phyloP scores from a whole-genome alignment of 805 yeast species.

The Ogataea trehalophila region DNA sequence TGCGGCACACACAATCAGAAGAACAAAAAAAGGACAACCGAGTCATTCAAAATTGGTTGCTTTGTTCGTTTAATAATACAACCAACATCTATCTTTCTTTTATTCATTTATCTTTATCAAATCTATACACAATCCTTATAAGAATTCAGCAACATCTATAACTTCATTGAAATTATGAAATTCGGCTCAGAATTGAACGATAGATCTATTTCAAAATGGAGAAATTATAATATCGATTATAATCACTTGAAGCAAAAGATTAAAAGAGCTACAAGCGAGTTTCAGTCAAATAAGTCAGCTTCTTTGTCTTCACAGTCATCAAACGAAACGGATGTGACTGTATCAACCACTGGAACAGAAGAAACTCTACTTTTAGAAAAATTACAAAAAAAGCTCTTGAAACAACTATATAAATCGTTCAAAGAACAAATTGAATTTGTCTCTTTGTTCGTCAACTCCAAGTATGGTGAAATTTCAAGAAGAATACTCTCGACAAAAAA shows the following conservation, averaged over 20 bases:
- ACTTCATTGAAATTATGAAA: slow-evolving; percentile 49
- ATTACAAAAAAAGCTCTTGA: slow-evolving; percentile 19
- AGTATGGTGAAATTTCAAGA: slow-evolving; percentile 63
- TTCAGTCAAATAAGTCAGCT: slow-evolving; percentile 3
- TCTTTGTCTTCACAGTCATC: slow-evolving; percentile 15
- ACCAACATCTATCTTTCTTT: too few relatives aligned
- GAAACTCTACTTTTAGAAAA: slow-evolving; percentile 10
- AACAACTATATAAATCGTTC: slow-evolving; percentile 39
- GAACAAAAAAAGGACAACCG: too few relatives aligned
- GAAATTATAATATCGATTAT: slow-evolving; percentile 75
- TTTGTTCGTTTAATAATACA: too few relatives aligned
- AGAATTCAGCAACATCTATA: neutral
- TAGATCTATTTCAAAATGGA: slow-evolving; percentile 87
- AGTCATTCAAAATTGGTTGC: too few relatives aligned
- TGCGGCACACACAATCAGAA: too few relatives aligned
- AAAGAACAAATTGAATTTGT: slow-evolving; percentile 56
- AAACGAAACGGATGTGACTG: slow-evolving; percentile 8
- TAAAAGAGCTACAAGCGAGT: slow-evolving; percentile 45
- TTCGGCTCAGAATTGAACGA: slow-evolving; percentile 74
- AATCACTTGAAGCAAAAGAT: slow-evolving; percentile 68
- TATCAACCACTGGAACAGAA: neutral
- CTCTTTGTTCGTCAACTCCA: slow-evolving; percentile 59
- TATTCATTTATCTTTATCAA: too few relatives aligned
- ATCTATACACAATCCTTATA: too few relatives aligned
- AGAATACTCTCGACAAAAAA: slow-evolving; percentile 29